Percentiles rank a stretch among this genome's conserved stretches.
These are phyloP conservation scores for Xylaria grammica DNA, from an alignment of 495 filamentous ascomycete species.

Conservation along the genomic window DNA sequence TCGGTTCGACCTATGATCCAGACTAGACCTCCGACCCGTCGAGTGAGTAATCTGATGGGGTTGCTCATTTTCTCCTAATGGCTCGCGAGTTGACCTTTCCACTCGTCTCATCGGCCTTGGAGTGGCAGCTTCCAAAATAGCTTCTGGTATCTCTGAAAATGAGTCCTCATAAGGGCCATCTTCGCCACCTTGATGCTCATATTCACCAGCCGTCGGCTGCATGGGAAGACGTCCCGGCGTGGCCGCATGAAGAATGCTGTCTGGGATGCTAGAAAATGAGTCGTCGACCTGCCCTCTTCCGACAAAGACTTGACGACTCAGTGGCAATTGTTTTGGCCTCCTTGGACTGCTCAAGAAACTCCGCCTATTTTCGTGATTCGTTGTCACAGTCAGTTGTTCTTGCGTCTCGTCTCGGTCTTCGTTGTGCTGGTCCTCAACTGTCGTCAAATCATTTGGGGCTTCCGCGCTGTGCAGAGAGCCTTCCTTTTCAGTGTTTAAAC, in stretches of 20 bases:
- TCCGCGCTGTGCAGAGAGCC: constrained; percentile 2
- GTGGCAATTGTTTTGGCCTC: constrained; percentile 25
- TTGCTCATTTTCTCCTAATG: constrained; percentile 12
- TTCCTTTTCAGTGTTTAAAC: constrained; percentile 30
- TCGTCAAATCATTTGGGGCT: constrained; percentile 1
- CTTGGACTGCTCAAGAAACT: constrained; percentile 29
- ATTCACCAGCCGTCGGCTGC: constrained; percentile 25
- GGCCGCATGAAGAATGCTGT: constrained; percentile 35
- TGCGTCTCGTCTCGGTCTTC: constrained; percentile 19
- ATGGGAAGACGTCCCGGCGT: constrained; percentile 34
- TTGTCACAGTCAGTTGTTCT: constrained; percentile 21
- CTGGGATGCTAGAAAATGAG: constrained; percentile 38
- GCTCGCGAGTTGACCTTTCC: background rate
- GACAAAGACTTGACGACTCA: constrained; percentile 33
- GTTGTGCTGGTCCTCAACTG: constrained; percentile 12
- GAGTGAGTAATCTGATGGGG: constrained; percentile 9
- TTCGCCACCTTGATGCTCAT: constrained; percentile 26
- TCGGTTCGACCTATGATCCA: constrained; percentile 46
- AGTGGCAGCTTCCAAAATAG: constrained; percentile 53
- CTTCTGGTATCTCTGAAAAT: constrained; percentile 56
- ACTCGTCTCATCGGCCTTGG: constrained; percentile 39
- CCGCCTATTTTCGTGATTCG: constrained; percentile 18
- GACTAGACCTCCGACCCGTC: constrained; percentile 32
- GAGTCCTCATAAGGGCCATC: constrained; percentile 53
- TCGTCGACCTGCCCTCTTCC: constrained; percentile 33